Conservation (phyloP, 1,139 yeast genomes). For the Blastobotrys malaysiensis region DNA sequence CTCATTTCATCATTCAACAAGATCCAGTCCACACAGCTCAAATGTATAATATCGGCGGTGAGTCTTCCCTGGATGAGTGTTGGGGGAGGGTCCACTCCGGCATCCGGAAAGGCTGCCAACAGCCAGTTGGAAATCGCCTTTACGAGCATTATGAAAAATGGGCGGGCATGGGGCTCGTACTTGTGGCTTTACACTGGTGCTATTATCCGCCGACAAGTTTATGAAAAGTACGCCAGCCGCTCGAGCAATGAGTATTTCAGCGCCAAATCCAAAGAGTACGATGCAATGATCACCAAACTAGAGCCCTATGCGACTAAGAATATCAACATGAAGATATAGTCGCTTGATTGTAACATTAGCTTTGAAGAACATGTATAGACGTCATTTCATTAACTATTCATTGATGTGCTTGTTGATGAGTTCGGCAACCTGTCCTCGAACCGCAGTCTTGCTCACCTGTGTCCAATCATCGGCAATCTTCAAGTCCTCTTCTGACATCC, state of each 20-base stretch:
- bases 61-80: constrained; percentile 1
- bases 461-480: not conserved
- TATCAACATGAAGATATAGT: not conserved
- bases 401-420: not conserved
- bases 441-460: not conserved
- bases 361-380: no score
- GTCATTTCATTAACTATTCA: not conserved
- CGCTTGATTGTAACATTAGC: not conserved
- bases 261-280: not conserved
- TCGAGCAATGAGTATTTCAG: not conserved
- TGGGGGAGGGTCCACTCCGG: not conserved
- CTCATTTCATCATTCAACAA: not conserved
- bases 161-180: not conserved
- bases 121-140: constrained; percentile 5
- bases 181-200: constrained; percentile 5
- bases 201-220: constrained; percentile 3
- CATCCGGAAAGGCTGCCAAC: not conserved
- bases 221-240: not conserved
- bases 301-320: not conserved
- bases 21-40: not conserved
- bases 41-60: constrained; percentile 2
- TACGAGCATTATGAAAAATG: constrained; percentile 1
- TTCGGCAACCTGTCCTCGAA: not conserved
- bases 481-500: not conserved
- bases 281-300: not conserved